phyloP scores from a whole-genome alignment of 1,284 basidiomycete genomes.

The Blastosporella zonata region DNA sequence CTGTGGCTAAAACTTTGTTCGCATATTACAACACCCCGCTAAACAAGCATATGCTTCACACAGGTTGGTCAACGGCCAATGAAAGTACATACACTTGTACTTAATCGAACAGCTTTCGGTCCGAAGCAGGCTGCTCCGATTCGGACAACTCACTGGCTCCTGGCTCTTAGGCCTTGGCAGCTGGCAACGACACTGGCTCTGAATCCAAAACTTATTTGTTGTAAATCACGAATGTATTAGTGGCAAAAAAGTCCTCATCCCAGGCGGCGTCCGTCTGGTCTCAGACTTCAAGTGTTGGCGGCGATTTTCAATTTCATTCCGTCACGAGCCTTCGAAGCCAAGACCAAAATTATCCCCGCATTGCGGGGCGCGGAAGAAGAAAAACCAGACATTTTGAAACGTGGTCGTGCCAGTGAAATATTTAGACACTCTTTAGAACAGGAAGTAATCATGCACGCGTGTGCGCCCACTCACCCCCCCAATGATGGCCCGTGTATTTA shows the following conservation, averaged over 20 bases:
- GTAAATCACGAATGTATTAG: no score
- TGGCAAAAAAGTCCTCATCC: no score
- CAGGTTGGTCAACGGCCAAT: not conserved
- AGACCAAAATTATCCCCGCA: not conserved
- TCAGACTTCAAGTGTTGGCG: no score
- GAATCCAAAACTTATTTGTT: no score
- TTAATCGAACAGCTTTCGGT: not conserved
- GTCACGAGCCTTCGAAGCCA: not conserved
- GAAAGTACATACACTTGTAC: not conserved
- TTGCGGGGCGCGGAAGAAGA: not conserved
- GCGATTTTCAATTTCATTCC: no score
- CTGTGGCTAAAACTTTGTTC: not conserved
- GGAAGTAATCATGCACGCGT: not conserved
- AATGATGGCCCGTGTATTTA: not conserved
- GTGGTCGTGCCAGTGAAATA: not conserved
- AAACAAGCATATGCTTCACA: not conserved
- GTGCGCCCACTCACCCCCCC: not conserved
- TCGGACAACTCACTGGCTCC: not conserved
- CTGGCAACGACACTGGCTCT: no score
- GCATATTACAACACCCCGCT: conserved; percentile 2
- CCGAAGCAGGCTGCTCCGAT: not conserved
- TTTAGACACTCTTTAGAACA: not conserved
- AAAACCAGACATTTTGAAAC: not conserved
- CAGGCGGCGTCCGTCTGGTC: no score
- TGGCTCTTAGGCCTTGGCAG: not conserved